Conservation (phyloP, 441 rosid species). For the Lepidium campestre region DNA sequence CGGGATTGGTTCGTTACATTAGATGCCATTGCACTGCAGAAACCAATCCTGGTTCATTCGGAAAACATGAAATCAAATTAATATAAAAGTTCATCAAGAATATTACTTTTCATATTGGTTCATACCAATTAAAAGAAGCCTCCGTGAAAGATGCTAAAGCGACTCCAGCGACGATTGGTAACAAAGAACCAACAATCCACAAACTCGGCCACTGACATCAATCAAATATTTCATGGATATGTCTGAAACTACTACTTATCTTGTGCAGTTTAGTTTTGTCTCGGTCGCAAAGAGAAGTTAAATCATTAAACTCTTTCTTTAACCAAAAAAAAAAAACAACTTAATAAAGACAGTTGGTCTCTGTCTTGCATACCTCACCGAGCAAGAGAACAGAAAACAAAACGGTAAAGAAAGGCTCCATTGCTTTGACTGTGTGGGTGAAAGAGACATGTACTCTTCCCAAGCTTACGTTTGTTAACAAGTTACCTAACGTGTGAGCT, state of each 20-base stretch:
- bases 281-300: neutral
- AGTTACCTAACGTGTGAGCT: constrained; percentile 63
- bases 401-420: constrained; percentile 74
- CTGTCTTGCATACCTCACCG: constrained; percentile 39
- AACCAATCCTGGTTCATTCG: constrained; percentile 44
- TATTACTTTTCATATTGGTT: neutral
- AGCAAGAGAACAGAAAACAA: constrained; percentile 45
- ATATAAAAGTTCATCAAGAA: neutral
- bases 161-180: constrained; percentile 62
- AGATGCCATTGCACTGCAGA: constrained; percentile 66
- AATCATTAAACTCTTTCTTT: neutral
- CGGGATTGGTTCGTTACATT: constrained; percentile 67
- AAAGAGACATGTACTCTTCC: constrained; percentile 58
- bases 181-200: constrained; percentile 42
- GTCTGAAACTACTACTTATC: neutral
- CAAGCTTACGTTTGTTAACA: constrained; percentile 55
- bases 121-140: constrained; percentile 56
- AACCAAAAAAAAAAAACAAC: no score
- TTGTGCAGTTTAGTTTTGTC: neutral
- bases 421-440: constrained; percentile 68
- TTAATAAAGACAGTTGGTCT: no score
- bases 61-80: neutral
- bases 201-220: constrained; percentile 43
- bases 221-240: neutral
- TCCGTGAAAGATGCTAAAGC: constrained; percentile 60